Evolutionary conservation across 106 monocot genomes (phyloP).

Genomic region (Platanthera guangdongensis): DNA sequence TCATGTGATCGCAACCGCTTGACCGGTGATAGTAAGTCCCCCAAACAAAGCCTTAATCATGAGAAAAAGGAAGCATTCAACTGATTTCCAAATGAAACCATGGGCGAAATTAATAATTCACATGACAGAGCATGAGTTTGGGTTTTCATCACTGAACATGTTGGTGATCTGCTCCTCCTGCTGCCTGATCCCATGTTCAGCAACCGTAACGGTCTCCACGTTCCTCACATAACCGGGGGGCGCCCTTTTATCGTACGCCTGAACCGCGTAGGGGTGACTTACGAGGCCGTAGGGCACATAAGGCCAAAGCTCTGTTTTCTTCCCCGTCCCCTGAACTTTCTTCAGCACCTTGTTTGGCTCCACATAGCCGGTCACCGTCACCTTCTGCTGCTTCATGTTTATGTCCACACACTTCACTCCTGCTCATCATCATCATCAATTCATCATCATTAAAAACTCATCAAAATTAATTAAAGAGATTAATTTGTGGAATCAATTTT

Average conservation of each 20-base stretch:
- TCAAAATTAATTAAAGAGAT: background rate
- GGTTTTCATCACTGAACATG: slow-evolving; percentile 49
- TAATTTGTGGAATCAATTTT: too few species aligned
- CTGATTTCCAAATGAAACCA: too few species aligned
- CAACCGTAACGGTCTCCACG: slow-evolving; percentile 14
- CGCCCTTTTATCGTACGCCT: slow-evolving; percentile 34
- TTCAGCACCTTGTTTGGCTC: slow-evolving; percentile 35
- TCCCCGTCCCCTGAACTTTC: slow-evolving; percentile 33
- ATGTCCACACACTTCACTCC: slow-evolving; percentile 33
- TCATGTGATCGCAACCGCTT: too few species aligned
- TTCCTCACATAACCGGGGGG: slow-evolving; percentile 43
- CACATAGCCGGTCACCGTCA: slow-evolving; percentile 31
- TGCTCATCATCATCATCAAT: background rate
- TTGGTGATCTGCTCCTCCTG: slow-evolving; percentile 26
- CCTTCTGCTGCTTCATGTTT: slow-evolving; percentile 38
- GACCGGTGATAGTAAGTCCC: too few species aligned
- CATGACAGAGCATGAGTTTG: slow-evolving; percentile 46
- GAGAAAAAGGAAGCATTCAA: too few species aligned
- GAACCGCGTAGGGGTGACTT: slow-evolving; percentile 19
- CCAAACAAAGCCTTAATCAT: too few species aligned
- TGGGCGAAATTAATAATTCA: background rate
- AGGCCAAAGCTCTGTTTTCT: slow-evolving; percentile 45
- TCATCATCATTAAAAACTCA: background rate
- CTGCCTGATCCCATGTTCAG: slow-evolving; percentile 4
- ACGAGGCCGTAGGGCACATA: slow-evolving; percentile 36